Conservation (phyloP, 202 grass and related monocot genomes). For the Panicum virgatum region DNA sequence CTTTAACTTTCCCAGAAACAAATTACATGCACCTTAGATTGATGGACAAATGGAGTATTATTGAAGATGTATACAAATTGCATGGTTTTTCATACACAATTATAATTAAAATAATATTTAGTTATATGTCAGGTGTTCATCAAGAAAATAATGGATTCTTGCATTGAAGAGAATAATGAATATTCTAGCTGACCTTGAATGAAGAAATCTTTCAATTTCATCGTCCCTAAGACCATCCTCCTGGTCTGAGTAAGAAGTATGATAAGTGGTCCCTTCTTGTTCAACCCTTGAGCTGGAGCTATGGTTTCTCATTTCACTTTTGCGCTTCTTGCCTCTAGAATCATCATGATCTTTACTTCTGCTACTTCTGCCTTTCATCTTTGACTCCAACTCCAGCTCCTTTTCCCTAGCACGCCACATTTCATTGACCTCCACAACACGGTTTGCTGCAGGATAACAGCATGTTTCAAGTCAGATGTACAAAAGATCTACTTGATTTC, state of each 20-base stretch:
- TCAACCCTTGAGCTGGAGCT: slow-evolving; percentile 49
- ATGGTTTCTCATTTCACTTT: slow-evolving; percentile 38
- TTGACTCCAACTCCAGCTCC: slow-evolving; percentile 73
- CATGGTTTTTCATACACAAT: neutral
- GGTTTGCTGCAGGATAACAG: slow-evolving; percentile 70
- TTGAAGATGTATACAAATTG: neutral
- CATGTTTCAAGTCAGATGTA: slow-evolving; percentile 5
- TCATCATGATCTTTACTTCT: slow-evolving; percentile 39
- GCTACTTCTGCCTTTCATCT: slow-evolving; percentile 41
- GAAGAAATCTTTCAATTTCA: slow-evolving; percentile 81
- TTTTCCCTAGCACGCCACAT: slow-evolving; percentile 91
- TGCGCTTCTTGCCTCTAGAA: slow-evolving; percentile 36
- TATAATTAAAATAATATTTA: slow-evolving; percentile 7
- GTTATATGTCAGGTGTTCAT: slow-evolving; percentile 1
- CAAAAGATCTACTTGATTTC: neutral
- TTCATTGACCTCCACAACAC: slow-evolving; percentile 78
- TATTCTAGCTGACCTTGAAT: slow-evolving; percentile 66
- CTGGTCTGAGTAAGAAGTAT: slow-evolving; percentile 45
- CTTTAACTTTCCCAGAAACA: neutral
- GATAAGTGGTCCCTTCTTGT: slow-evolving; percentile 38
- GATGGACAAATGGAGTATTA: neutral
- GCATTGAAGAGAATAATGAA: neutral
- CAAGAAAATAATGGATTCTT: neutral
- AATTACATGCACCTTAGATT: neutral
- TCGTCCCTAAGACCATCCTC: slow-evolving; percentile 60